Percentiles rank a stretch among this genome's conserved stretches.
Conservation (phyloP, 2,329 filamentous ascomycete genomes). For the Aciculosporium take region DNA sequence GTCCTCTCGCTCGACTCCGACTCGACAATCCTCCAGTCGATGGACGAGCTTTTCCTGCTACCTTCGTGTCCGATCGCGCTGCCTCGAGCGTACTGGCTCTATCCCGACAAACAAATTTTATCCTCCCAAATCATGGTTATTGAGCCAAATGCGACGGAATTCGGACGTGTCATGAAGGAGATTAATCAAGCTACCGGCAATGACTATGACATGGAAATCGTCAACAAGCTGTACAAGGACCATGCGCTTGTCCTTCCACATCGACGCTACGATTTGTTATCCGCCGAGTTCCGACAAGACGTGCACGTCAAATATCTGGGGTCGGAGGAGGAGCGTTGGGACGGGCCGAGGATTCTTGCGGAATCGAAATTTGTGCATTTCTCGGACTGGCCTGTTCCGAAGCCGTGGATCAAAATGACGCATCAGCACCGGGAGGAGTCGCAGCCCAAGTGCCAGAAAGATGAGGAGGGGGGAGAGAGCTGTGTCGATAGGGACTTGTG, state of each 20-base stretch:
- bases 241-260: slow-evolving; percentile 50
- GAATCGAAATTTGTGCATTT: slow-evolving; percentile 58
- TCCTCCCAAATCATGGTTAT: slow-evolving; percentile 45
- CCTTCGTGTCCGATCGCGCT: slow-evolving; percentile 48
- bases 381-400: slow-evolving; percentile 57
- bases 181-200: slow-evolving; percentile 12
- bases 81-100: slow-evolving; percentile 58
- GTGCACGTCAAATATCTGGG: slow-evolving; percentile 31
- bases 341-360: slow-evolving; percentile 34
- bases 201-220: slow-evolving; percentile 52
- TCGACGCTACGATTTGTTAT: slow-evolving; percentile 44
- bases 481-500: slow-evolving; percentile 9
- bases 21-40: slow-evolving; percentile 42
- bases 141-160: slow-evolving; percentile 40
- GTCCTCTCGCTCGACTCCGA: slow-evolving; percentile 46
- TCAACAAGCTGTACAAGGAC: slow-evolving; percentile 47
- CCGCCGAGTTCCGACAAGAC: slow-evolving; percentile 44
- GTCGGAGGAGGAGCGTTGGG: slow-evolving; percentile 37
- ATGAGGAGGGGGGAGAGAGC: slow-evolving; percentile 34
- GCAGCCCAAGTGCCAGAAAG: slow-evolving; percentile 11
- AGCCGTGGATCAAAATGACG: slow-evolving; percentile 29
- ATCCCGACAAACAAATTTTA: slow-evolving; percentile 36
- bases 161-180: slow-evolving; percentile 20
- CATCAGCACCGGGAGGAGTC: slow-evolving; percentile 4
- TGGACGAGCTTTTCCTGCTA: slow-evolving; percentile 60